Evolutionary conservation across 228 moss, liverwort and hornwort species (phyloP), one percentile per base, ranked within the genome.

Genomic region (Sphagnum fallax): DNA sequence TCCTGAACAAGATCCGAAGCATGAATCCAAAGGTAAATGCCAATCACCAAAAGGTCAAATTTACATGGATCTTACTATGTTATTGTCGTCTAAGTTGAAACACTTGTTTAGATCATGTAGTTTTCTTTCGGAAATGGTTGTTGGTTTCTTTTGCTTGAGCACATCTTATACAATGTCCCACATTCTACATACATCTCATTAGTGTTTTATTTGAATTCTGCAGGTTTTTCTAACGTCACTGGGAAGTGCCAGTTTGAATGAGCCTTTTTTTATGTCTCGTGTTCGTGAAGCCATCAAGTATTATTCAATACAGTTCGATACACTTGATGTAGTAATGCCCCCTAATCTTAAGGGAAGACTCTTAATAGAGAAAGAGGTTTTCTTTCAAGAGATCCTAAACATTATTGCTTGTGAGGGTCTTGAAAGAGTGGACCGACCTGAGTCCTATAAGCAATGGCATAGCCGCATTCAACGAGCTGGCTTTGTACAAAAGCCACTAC

Each of bases 401-500:
- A 70, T 92, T 8, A 69, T 95, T 61, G 92, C 92, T 1, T 95
- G 95, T 71, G 92, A 95, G 71, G 95, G 95, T 50, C 63, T 83
- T 11, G 90, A 92, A 75, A 80, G 95, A 73, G 80, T 90, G 80
- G 95, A 95, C 74, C 84, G 95, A 47, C 87, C 92, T 0, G 92
- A 92, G 71, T 80, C 85, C 0, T 90, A 90, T 50, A 80, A 81
- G 52, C 95, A 92, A 67, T 95, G 95, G 92, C 95, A 95, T 62
- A 83, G 90, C 14, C 79, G 89, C 49, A 76, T 89, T 4, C 64
- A 87, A 4, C 90, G 90, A 73, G 95, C 90, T n/a, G 92, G 95
- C 10, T 95, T 95, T 76, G 82, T 85, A 60, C 92, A 90, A 69
- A 80, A 71, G 53, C 77, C 62, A 53, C 48, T 87, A 15, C 62